phyloP scores from a whole-genome alignment of 1,284 basidiomycete genomes.

The Cerrena zonata region DNA sequence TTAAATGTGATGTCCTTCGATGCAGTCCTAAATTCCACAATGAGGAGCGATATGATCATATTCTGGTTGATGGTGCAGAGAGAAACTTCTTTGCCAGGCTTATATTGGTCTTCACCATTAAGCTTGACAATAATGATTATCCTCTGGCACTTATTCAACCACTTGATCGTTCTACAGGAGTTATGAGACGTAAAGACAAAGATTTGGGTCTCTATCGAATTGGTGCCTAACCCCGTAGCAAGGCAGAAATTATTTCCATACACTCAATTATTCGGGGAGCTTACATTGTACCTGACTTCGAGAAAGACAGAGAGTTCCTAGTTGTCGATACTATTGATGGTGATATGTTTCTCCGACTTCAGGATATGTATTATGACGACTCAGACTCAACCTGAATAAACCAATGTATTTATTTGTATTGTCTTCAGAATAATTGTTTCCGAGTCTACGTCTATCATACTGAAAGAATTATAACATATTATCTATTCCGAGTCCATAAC shows the following conservation, averaged over 20 bases:
- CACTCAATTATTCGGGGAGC: constrained; percentile 23
- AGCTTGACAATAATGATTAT: constrained; percentile 4
- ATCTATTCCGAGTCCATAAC: too few species aligned
- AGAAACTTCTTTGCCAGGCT: constrained; percentile 18
- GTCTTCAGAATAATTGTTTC: too few species aligned
- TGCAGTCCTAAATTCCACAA: constrained; percentile 24
- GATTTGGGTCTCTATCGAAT: constrained; percentile 21
- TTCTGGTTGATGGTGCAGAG: constrained; percentile 16
- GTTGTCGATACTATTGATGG: constrained; percentile 23
- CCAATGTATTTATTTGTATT: too few species aligned
- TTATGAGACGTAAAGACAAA: constrained; percentile 14
- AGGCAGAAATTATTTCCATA: constrained; percentile 20
- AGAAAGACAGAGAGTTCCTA: constrained; percentile 17
- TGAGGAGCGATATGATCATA: constrained; percentile 20
- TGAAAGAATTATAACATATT: too few species aligned
- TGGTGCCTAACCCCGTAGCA: constrained; percentile 6
- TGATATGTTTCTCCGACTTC: constrained; percentile 24
- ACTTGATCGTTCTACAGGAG: constrained; percentile 12
- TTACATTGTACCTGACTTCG: constrained; percentile 17
- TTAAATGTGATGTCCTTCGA: constrained; percentile 19
- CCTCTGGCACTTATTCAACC: constrained; percentile 24
- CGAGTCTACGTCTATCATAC: too few species aligned
- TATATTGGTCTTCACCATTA: constrained; percentile 19
- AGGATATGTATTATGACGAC: too few species aligned
- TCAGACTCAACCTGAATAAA: too few species aligned